Base-by-base conservation (phyloP, 805 yeast species). In the Hanseniaspora occidentalis region DNA sequence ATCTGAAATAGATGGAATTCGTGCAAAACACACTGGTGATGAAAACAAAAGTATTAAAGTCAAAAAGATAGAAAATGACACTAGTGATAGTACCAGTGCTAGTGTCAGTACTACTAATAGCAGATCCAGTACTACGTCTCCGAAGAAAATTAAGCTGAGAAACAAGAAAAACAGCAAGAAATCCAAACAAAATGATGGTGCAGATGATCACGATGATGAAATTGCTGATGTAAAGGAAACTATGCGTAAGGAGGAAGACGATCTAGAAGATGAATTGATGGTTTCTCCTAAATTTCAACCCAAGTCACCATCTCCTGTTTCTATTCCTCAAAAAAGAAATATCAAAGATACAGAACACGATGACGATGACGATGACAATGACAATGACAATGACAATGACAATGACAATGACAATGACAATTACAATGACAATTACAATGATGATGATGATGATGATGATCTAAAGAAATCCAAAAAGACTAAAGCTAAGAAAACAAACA, bases 1-100 rank as follows among this genome's bases (percentile, higher is more conserved):
- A n/a, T 56, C 64, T 4, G 56, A 76, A 6, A 61, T 84, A 38
- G 62, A 61, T n/a, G 51, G 14, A 16, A n/a, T 31, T 31, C 18
- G 9, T 9, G 17, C n/a, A 14, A 14, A 4, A 31, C 20, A n/a
- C 9, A 31, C n/a, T 11, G 41, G 35, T 17, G 45, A 41, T 26
- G 48, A 40, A 18, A 40, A 35, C 4, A 18, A 38, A 10, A 47
- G 40, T 17, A 43, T 37, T 26, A 31, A 40, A 13, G 49, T 47
- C 35, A 38, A 16, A 33, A 41, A 33, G 35, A 44, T 34, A 31
- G 18, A 23, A 4, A 45, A 41, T 16, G 16, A 21, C 2, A 39
- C 16, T 5, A 31, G 43, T 16, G 26, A 37, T 14, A 10, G 20
- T 25, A 25, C 29, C 29, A 7, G 10, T 6, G 34, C 9, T n/a